Base-by-base conservation (phyloP, 1,284 basidiomycete genomes). In the Hemileia vastatrix region DNA sequence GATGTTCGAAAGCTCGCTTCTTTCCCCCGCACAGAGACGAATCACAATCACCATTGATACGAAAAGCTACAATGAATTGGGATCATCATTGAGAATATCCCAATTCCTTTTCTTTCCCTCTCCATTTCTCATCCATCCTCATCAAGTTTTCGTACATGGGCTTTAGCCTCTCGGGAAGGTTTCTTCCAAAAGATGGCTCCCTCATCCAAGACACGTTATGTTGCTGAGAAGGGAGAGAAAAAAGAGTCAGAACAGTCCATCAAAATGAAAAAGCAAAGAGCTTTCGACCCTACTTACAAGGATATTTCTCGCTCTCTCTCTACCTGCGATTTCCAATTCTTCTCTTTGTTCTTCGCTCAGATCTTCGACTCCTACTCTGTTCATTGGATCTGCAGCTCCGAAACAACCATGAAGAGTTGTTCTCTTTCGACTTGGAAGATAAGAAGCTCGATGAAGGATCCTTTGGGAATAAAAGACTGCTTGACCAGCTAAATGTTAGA, bases 381-480 rank as follows among this genome's bases (percentile, higher is more conserved):
- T n/a, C n/a, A n/a, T n/a, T 1, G 80, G 79, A 0, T 67, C 66
- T 13, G 79, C 78, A 65, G 83, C 82, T 1, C 87, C 87, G 74
- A 87, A 84, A 58, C 79, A 83, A 0, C 82, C 88, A 69, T 90
- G 88, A 8, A 90, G 78, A 0, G 88, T 90, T 24, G 84, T 83
- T 1, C 88, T 81, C 56, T 77, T 79, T 21, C 76, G 72, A 31
- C 73, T 73, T 1, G 81, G 77, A 65, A 81, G 79, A 74, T 90
- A 90, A 40, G 80, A 79, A 6, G 83, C 86, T 60, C 84, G 85
- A 69, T 89, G 86, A 31, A 90, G 77, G 66, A 90, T 86, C 70
- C 90, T 87, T 70, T 83, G 84, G 71, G 88, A 87, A 75, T 90
- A 90, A 75, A 89, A 89, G 11, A 86, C 85, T 0, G 85, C 86